phyloP scores from a whole-genome alignment of 495 filamentous ascomycete species.

The Durotheca rogersii region DNA sequence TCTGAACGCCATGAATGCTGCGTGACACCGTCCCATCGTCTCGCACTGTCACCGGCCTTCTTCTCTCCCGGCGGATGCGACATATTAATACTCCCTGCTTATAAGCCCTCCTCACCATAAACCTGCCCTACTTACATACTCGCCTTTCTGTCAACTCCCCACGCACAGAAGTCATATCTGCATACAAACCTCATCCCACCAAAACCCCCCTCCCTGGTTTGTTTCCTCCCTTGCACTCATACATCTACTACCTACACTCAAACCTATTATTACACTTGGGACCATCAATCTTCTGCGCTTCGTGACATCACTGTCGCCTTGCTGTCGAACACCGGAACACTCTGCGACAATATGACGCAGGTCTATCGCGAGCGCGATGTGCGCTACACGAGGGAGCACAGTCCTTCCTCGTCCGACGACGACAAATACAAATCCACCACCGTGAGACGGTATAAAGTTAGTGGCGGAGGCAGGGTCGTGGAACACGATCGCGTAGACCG shows the following conservation, averaged over 20 bases:
- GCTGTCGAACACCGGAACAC: conserved; percentile 1
- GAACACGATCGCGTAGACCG: conserved; percentile 43
- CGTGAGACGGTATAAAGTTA: conserved; percentile 57
- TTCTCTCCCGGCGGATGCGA: conserved; percentile 8
- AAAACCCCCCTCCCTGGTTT: background rate
- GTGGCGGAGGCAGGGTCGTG: conserved; percentile 36
- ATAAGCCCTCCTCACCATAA: background rate
- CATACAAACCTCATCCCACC: background rate
- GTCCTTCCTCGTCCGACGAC: conserved; percentile 49
- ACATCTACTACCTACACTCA: too few relatives aligned
- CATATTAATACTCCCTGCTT: conserved; percentile 16
- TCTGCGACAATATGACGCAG: conserved; percentile 43
- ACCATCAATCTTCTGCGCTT: conserved; percentile 5
- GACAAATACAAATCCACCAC: conserved; percentile 51
- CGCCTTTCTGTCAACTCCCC: too few relatives aligned
- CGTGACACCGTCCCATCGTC: conserved; percentile 30
- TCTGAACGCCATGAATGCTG: conserved; percentile 6
- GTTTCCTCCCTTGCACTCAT: background rate
- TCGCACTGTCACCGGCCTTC: conserved; percentile 29
- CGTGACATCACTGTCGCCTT: conserved; percentile 30
- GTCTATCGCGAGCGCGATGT: conserved; percentile 49
- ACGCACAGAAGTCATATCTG: background rate
- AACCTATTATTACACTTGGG: too few relatives aligned
- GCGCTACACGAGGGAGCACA: conserved; percentile 45
- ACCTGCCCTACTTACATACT: conserved; percentile 1